Evolutionary conservation across 495 filamentous ascomycete species (phyloP).

Genomic region (Hypoxylon subgilvum): DNA sequence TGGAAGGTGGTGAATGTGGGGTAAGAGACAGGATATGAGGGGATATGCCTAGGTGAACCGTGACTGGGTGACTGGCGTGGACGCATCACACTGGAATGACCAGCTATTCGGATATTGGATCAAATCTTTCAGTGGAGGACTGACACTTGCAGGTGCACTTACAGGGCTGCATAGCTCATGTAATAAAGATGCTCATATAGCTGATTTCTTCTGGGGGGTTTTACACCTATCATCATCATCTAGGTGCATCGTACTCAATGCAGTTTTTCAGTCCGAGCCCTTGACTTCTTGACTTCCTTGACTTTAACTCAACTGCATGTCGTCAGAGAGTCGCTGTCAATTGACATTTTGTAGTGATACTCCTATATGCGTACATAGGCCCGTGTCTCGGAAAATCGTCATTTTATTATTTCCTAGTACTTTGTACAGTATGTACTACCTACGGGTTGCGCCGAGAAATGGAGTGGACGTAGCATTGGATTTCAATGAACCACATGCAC

Average conservation of each 20-base stretch:
- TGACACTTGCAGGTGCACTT: slow-evolving; percentile 7
- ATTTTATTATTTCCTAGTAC: slow-evolving; percentile 4
- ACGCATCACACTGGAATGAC: no score
- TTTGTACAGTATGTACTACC: no score
- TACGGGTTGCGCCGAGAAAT: no score
- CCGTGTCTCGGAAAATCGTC: slow-evolving; percentile 21
- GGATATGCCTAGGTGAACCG: no score
- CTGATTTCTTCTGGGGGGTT: slow-evolving; percentile 9
- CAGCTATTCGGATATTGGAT: slow-evolving; percentile 3
- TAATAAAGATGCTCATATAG: slow-evolving; percentile 28
- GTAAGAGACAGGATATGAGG: no score
- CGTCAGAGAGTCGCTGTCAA: no score
- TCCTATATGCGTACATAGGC: no score
- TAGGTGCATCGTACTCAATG: neutral
- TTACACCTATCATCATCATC: slow-evolving; percentile 6
- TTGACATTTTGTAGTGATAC: no score
- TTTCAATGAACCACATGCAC: slow-evolving; percentile 13
- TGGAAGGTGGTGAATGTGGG: slow-evolving; percentile 24
- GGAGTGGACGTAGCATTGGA: slow-evolving; percentile 17
- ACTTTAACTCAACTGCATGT: no score
- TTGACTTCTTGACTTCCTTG: no score
- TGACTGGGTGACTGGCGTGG: no score
- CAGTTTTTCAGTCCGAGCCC: no score
- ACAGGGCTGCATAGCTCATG: slow-evolving; percentile 21
- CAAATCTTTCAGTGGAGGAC: slow-evolving; percentile 15